Evolutionary conservation across 257 asterid species (phyloP).

Genomic region (Primulina eburnea): DNA sequence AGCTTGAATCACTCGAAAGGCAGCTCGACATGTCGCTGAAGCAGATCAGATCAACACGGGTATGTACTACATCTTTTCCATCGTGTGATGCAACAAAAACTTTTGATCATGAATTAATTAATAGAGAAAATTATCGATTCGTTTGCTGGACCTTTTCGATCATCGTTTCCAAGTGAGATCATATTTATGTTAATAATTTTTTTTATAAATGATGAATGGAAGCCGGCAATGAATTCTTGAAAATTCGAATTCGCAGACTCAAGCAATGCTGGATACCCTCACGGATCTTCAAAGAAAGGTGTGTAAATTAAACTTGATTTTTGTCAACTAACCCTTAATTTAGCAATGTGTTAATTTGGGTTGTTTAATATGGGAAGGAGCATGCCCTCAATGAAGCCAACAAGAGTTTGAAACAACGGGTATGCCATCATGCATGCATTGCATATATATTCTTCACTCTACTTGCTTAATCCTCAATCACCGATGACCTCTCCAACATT

Average conservation of each 20-base stretch:
- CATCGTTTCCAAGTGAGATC: neutral
- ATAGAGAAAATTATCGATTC: neutral
- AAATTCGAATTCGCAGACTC: conserved; percentile 57
- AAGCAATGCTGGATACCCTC: conserved; percentile 92
- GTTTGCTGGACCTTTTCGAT: too few species aligned
- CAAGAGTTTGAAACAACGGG: conserved; percentile 84
- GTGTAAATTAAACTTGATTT: neutral
- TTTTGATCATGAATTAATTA: too few species aligned
- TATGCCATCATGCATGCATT: conserved; percentile 25
- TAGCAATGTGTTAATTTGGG: conserved; percentile 9
- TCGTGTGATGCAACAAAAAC: neutral
- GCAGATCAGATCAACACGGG: conserved; percentile 95
- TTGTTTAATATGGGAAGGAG: conserved; percentile 46
- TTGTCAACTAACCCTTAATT: neutral
- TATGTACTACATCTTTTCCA: conserved; percentile 16
- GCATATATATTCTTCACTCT: neutral
- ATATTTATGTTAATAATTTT: too few species aligned
- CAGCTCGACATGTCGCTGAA: conserved; percentile 93
- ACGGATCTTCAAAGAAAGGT: conserved; percentile 90
- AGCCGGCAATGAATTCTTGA: neutral
- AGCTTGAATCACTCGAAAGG: conserved; percentile 90
- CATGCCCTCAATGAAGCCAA: conserved; percentile 93
- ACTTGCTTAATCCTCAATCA: neutral
- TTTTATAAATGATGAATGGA: neutral
- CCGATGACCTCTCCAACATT: too few species aligned